Conservation (phyloP, 306 rosid genomes). For the Elaeagnus macrophylla region DNA sequence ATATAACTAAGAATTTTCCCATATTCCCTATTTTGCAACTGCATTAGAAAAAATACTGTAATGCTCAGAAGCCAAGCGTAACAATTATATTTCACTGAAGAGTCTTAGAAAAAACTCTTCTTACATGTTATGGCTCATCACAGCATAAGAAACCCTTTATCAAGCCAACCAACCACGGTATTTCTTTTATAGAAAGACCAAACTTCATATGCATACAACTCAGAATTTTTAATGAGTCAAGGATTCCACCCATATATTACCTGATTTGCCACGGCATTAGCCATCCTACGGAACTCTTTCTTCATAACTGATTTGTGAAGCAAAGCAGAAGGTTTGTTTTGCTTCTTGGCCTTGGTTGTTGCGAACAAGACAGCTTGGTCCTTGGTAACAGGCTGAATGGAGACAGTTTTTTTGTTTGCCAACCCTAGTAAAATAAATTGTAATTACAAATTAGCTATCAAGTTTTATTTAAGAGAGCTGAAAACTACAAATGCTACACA, state of each 20-base stretch:
- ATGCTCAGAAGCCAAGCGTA: conserved; percentile 66
- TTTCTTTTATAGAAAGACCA: no score
- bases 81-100: conserved; percentile 45
- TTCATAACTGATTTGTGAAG: conserved; percentile 84
- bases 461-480: neutral
- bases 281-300: conserved; percentile 81
- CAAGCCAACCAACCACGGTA: no score
- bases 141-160: conserved; percentile 8
- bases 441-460: neutral
- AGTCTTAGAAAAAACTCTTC: conserved; percentile 23
- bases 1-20: no score
- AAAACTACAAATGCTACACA: neutral
- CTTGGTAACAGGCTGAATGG: conserved; percentile 61
- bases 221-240: no score
- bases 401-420: conserved; percentile 94
- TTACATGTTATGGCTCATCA: conserved; percentile 45
- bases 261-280: conserved; percentile 72
- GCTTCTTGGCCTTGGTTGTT: conserved; percentile 83
- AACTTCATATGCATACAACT: no score
- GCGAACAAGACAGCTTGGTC: conserved; percentile 74
- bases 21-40: no score
- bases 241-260: conserved; percentile 15
- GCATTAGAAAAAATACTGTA: neutral
- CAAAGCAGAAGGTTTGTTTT: conserved; percentile 71
- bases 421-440: conserved; percentile 37